Conservation (phyloP, 225 moss, liverwort and hornwort species). For the Antitrichia curtipendula region DNA sequence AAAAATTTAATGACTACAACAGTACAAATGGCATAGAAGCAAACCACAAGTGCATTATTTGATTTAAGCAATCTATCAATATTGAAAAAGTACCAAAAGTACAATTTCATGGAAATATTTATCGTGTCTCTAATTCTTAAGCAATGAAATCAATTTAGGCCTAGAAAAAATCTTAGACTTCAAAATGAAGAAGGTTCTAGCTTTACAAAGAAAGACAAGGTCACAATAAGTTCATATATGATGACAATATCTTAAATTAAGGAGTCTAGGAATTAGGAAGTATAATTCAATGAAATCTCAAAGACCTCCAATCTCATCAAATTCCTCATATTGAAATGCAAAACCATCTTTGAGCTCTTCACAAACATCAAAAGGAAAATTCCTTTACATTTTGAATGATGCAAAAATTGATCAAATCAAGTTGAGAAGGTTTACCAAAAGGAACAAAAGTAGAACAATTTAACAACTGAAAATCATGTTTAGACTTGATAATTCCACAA, state of each 20-base stretch:
- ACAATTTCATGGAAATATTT: too few species aligned
- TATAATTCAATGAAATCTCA: not conserved
- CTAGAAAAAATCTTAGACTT: rapidly evolving
- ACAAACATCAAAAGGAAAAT: not conserved
- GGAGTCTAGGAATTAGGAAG: rapidly evolving
- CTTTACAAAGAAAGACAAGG: not conserved
- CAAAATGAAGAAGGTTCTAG: not conserved
- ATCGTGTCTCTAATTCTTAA: not conserved
- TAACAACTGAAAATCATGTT: too few species aligned
- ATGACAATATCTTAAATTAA: not conserved
- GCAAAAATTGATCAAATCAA: too few species aligned
- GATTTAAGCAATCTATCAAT: not conserved
- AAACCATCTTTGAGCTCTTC: not conserved
- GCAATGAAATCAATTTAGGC: not conserved
- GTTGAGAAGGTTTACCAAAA: too few species aligned
- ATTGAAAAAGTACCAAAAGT: rapidly evolving
- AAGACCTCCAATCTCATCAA: not conserved
- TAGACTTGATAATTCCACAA: too few species aligned
- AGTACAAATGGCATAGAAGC: not conserved
- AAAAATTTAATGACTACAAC: not conserved
- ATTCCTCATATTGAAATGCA: not conserved
- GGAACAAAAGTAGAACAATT: too few species aligned
- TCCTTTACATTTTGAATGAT: too few species aligned
- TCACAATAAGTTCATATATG: not conserved
- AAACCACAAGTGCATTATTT: not conserved